Evolutionary conservation across 768 basidiomycete species (phyloP).

Genomic region (Tricholoma flavovirens): DNA sequence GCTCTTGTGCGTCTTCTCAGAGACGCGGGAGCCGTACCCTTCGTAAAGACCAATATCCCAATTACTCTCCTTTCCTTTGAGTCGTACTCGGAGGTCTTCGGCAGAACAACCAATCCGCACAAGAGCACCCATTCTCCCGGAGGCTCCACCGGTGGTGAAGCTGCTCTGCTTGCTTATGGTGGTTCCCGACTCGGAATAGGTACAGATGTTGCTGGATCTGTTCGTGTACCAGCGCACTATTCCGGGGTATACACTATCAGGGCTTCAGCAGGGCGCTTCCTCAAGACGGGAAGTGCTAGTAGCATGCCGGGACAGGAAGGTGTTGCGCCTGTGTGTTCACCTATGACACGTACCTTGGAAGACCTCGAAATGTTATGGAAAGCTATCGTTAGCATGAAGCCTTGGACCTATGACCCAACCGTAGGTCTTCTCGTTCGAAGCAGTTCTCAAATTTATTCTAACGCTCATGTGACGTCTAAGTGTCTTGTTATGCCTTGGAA

Average conservation of each 20-base stretch:
- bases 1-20: conserved; percentile 47
- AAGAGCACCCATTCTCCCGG: conserved; percentile 49
- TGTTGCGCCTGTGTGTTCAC: conserved; percentile 46
- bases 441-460: conserved; percentile 10
- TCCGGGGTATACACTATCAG: conserved; percentile 59
- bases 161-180: conserved; percentile 54
- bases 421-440: conserved; percentile 19
- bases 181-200: conserved; percentile 61
- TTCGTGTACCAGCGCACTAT: conserved; percentile 61
- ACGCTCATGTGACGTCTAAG: conserved; percentile 13
- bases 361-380: conserved; percentile 63
- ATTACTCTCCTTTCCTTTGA: conserved; percentile 56
- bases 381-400: conserved; percentile 52
- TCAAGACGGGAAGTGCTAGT: conserved; percentile 37
- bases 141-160: conserved; percentile 68
- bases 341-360: conserved; percentile 55
- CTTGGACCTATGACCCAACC: conserved; percentile 59
- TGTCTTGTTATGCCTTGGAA: conserved; percentile 40
- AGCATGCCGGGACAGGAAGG: conserved; percentile 57
- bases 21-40: conserved; percentile 60
- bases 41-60: conserved; percentile 63
- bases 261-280: conserved; percentile 43
- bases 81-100: conserved; percentile 52
- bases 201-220: conserved; percentile 65
- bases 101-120: conserved; percentile 56